Base-by-base conservation (phyloP, 148 eudicot species). In the Camellia lanceoleosa region DNA sequence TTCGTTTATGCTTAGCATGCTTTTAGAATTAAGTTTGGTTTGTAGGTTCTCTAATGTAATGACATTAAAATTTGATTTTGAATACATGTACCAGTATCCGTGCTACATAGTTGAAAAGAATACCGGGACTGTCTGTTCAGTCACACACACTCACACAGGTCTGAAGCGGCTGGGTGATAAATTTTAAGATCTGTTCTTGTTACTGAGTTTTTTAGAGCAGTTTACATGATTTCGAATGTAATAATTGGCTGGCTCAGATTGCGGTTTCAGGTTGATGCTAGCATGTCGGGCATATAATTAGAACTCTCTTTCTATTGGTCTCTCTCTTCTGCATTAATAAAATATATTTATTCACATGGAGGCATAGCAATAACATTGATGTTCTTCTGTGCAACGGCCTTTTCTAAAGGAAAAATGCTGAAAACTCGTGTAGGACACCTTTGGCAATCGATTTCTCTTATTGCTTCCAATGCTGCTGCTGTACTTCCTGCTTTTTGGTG, bases 381-480 rank as follows among this genome's bases (percentile, higher is more conserved):
- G 75, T 6, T 56, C 43, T 59, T 41, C 16, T 49, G 49, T 61
- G n/a, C 56, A 59, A 59, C 20, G 66, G 63, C 30, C 60, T 73
- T 62, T 82, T 47, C 70, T 76, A 70, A 82, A 68, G 61, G 71
- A 70, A 81, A 75, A 61, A 7, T 79, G 73, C 71, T 82, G 85
- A 55, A 86, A 85, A 82, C 75, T 82, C 78, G 20, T 91, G 91
- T 86, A 93, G 99, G 98, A 73, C 99, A 92, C 85, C 43, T 90
- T 62, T 88, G 92, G 94, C 98, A 96, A 78, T 93, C 97, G 52
- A 80, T 96, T 84, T 88, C 84, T 60, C 97, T 96, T 59, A 79
- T 96, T 83, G 99, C 92, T 78, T 96, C 99, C 74, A 96, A 96
- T 83, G 94, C 89, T 81, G 99, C 99, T 73, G 97, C 98, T 70